Percentiles rank a stretch among this genome's conserved stretches.
These are phyloP conservation scores for Sisymbrium irio DNA, from an alignment of 345 rosid species.

Conservation along the genomic window DNA sequence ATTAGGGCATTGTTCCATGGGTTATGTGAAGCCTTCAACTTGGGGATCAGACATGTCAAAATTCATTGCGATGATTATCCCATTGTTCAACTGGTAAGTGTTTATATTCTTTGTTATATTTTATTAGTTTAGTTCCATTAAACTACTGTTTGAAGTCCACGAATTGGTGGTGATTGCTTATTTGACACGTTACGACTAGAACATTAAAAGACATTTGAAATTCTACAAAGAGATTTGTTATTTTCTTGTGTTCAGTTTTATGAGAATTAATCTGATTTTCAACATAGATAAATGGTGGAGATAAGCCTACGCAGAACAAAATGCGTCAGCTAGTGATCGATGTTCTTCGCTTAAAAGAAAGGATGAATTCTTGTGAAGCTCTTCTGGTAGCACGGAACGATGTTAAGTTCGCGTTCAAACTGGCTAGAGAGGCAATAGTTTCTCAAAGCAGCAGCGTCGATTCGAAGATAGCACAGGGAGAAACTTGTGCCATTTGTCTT, in stretches of 20 bases:
- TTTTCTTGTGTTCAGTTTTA: no score
- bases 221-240: background rate
- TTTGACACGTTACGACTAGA: background rate
- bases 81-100: constrained; percentile 3
- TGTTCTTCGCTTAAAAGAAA: background rate
- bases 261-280: background rate
- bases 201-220: background rate
- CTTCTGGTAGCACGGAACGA: constrained; percentile 34
- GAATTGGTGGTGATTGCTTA: no score
- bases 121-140: no score
- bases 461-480: constrained; percentile 2
- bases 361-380: background rate
- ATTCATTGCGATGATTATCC: constrained; percentile 4
- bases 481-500: no score
- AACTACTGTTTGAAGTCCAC: no score
- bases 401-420: constrained; percentile 46
- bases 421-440: constrained; percentile 62
- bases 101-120: background rate
- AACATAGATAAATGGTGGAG: constrained; percentile 1
- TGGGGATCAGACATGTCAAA: background rate
- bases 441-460: constrained; percentile 38
- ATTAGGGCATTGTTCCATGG: constrained; percentile 4
- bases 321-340: constrained; percentile 31
- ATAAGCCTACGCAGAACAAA: constrained; percentile 15
- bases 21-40: background rate